These are phyloP conservation scores for Mycosarcoma mackinlayi DNA, from an alignment of 1,284 basidiomycete genomes.

Conservation along the genomic window DNA sequence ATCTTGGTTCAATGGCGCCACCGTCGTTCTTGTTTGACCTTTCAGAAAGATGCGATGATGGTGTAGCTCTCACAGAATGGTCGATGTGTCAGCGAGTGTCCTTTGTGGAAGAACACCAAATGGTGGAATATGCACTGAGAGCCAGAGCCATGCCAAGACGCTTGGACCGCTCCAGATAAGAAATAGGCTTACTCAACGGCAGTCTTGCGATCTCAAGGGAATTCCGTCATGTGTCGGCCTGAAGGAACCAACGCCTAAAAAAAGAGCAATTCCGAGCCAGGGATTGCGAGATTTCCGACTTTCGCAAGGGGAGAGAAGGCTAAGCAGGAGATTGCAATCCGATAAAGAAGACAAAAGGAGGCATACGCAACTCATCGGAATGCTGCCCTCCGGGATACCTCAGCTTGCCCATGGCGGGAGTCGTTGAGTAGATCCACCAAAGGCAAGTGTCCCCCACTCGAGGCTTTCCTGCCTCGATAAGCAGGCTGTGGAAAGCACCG, in stretches of 20 bases:
- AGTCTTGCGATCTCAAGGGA: not conserved
- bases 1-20: conserved; percentile 10
- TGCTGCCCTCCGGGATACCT: not conserved
- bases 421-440: too few species aligned
- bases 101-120: not conserved
- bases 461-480: too few species aligned
- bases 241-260: too few species aligned
- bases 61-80: too few species aligned
- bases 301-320: too few species aligned
- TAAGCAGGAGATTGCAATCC: not conserved
- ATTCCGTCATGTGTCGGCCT: too few species aligned
- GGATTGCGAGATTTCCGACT: not conserved
- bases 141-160: not conserved
- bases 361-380: not conserved
- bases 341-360: not conserved
- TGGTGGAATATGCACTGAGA: too few species aligned
- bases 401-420: too few species aligned
- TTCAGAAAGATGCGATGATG: conserved; percentile 7
- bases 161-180: not conserved
- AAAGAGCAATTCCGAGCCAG: too few species aligned
- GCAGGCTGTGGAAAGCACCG: not conserved
- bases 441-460: too few species aligned
- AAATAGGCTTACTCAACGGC: not conserved
- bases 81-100: conserved; percentile 6
- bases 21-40: not conserved